Percentiles rank a stretch among this genome's conserved stretches.
Evolutionary conservation across 75 land plant genomes (phyloP).

Genomic region (Adiantum capillusveneris): DNA sequence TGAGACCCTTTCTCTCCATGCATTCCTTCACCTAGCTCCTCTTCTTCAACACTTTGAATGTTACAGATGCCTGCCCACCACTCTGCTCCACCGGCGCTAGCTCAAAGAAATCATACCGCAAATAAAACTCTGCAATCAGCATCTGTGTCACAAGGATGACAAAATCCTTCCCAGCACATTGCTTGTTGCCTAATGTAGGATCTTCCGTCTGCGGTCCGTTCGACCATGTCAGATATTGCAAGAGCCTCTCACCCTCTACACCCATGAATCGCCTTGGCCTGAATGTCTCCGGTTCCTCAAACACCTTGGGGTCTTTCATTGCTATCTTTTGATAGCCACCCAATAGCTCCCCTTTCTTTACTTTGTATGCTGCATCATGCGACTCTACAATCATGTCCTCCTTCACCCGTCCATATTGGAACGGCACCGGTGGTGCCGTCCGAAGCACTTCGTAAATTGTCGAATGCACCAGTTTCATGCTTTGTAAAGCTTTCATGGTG

Average conservation of each 20-base stretch:
- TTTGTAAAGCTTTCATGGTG: constrained; percentile 34
- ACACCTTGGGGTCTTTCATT: constrained; percentile 59
- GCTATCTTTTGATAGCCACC: constrained; percentile 73
- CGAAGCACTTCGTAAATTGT: constrained; percentile 66
- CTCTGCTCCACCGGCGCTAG: no score
- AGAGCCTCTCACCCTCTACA: constrained; percentile 40
- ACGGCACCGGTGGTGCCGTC: constrained; percentile 68
- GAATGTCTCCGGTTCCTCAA: constrained; percentile 55
- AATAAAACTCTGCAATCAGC: constrained; percentile 55
- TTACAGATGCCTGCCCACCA: no score
- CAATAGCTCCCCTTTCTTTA: constrained; percentile 70
- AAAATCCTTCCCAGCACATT: constrained; percentile 84
- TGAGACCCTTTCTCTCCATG: no score
- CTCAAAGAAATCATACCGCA: constrained; percentile 50
- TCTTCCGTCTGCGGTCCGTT: constrained; percentile 70
- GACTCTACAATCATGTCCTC: constrained; percentile 51
- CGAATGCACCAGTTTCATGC: constrained; percentile 52
- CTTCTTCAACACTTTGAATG: no score
- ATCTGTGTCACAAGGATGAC: constrained; percentile 45
- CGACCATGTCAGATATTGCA: constrained; percentile 68
- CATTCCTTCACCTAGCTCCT: no score
- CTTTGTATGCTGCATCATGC: constrained; percentile 46
- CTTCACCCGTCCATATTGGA: constrained; percentile 60
- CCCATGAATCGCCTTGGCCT: constrained; percentile 60
- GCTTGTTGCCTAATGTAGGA: constrained; percentile 58